Conservation (phyloP, 2,329 filamentous ascomycete genomes). For the Verticillium zaregamsianum region DNA sequence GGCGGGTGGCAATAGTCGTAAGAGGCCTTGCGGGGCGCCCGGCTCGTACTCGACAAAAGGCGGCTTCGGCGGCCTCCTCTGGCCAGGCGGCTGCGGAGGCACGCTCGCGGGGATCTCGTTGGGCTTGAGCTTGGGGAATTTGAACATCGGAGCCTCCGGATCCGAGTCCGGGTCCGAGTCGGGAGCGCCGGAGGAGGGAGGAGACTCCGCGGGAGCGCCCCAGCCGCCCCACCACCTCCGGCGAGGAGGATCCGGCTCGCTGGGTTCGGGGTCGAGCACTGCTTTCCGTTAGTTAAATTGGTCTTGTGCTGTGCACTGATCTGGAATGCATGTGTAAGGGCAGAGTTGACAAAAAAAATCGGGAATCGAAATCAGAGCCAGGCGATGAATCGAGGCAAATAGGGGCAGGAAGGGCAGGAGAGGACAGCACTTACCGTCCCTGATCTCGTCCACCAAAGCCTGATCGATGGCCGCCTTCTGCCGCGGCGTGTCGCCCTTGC, state of each 20-base stretch:
- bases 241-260: neutral
- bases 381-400: too few relatives aligned
- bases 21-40: too few relatives aligned
- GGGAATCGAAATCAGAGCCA: too few relatives aligned
- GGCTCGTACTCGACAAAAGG: neutral
- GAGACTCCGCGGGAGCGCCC: neutral
- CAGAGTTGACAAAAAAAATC: too few relatives aligned
- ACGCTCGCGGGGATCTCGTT: neutral
- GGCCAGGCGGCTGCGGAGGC: neutral
- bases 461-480: constrained; percentile 21
- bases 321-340: too few relatives aligned
- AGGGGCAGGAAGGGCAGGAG: neutral
- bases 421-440: constrained; percentile 12
- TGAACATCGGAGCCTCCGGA: neutral
- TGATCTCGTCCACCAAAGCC: constrained; percentile 3
- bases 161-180: neutral
- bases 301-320: too few relatives aligned
- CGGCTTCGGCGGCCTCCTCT: neutral
- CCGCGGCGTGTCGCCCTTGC: constrained; percentile 23
- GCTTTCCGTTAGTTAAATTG: neutral
- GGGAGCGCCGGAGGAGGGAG: neutral
- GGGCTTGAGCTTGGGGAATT: neutral
- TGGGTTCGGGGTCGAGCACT: neutral
- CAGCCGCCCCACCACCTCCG: neutral
- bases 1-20: too few relatives aligned